Base-by-base conservation (phyloP, 2,329 filamentous ascomycete genomes). In the Alternaria incomplexa region DNA sequence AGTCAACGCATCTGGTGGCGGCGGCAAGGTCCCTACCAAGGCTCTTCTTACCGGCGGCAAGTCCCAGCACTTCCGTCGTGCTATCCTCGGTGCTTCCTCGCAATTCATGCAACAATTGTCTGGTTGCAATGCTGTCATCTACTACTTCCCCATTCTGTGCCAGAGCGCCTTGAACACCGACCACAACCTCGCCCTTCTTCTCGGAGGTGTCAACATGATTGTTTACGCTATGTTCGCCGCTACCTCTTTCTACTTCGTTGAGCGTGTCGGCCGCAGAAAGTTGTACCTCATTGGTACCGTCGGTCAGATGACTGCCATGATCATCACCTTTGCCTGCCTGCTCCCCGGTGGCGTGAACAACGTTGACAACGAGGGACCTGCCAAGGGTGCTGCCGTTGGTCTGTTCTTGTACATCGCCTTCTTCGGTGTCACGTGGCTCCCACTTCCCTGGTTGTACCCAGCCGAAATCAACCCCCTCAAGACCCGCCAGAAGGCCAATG, bases 381-480 rank as follows among this genome's bases (percentile, higher is more conserved):
- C 83, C 23, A 83, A 84, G 64, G 82, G 83, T 28, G 83, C 84
- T 1, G 83, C 85, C 10, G 88, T 90, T 3, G 89, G 89, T 60
- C 65, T 91, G 12, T 91, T 91, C 79, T 85, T 88, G 3, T 91
- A 90, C 78, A 91, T 91, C 71, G 87, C 88, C 5, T 89, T 88
- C 58, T 91, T 91, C 66, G 89, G 89, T 32, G 88, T 88, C 0
- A 88, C 87, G 1, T 90, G 87, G 85, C 75, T 90, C 7, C 88
- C 88, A 15, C 83, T 90, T 23, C 88, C 88, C 1, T 91, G 88
- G 88, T 67, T 79, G 77, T 88, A 79, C 65, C 74, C 84, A 0
- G 83, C 85, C 51, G 86, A 86, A 65, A 78, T 86, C 71, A 86
- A 84, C 58, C 85, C 85, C 7, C 82, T 86, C 73, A 85, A 84